Conservation (phyloP, 805 yeast genomes). For the Ogataea thermomethanolica region DNA sequence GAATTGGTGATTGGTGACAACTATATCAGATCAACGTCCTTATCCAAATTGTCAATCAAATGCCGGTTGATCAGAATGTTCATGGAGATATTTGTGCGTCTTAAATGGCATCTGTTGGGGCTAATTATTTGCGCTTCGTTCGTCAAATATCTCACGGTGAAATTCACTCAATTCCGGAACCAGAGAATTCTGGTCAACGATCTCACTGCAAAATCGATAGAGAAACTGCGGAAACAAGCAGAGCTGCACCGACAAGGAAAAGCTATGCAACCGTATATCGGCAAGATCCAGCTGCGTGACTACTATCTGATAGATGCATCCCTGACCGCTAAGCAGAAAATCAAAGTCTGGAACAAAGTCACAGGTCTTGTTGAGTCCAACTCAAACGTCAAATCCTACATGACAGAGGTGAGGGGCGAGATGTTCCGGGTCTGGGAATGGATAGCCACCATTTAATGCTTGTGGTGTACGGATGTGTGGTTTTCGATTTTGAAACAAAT, state of each 20-base stretch:
- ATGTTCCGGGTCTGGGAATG: constrained; percentile 87
- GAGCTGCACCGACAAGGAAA: constrained; percentile 32
- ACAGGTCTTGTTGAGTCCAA: constrained; percentile 57
- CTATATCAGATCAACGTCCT: constrained; percentile 27
- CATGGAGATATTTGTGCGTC: constrained; percentile 19
- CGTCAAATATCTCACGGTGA: constrained; percentile 3
- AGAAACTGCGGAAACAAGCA: constrained; percentile 48
- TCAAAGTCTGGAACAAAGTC: constrained; percentile 58
- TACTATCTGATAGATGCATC: constrained; percentile 44
- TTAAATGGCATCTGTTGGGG: constrained; percentile 23
- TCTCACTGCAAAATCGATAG: constrained; percentile 45
- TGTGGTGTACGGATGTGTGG: constrained; percentile 11
- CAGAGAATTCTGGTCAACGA: constrained; percentile 42
- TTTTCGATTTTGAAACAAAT: background rate
- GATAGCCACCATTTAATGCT: constrained; percentile 44
- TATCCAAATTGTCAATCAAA: constrained; percentile 26
- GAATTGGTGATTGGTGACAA: constrained; percentile 19
- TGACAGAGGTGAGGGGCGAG: constrained; percentile 80
- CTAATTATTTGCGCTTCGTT: constrained; percentile 5
- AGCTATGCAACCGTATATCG: constrained; percentile 47
- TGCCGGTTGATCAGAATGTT: constrained; percentile 28
- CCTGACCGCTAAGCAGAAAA: constrained; percentile 36
- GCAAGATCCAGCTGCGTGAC: constrained; percentile 72
- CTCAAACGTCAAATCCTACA: constrained; percentile 57
- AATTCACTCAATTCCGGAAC: constrained; percentile 21